phyloP scores from a whole-genome alignment of 495 filamentous ascomycete species.

The Aspergillus nanangensis region DNA sequence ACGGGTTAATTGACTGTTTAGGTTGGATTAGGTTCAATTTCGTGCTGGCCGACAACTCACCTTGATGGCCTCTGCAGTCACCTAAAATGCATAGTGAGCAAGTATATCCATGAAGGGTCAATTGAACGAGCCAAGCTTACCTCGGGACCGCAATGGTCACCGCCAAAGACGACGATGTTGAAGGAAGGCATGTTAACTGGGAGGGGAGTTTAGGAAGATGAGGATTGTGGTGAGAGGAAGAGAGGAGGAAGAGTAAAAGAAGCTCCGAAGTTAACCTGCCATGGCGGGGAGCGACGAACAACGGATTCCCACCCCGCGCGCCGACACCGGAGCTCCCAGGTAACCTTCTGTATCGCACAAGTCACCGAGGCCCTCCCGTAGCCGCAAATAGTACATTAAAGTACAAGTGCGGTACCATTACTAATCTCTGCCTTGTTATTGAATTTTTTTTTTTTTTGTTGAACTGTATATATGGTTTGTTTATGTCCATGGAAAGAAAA shows the following conservation, averaged over 20 bases:
- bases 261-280: conserved; percentile 5
- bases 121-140: conserved; percentile 39
- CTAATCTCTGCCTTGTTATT: too few species aligned
- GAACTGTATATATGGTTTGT: neutral
- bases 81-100: conserved; percentile 23
- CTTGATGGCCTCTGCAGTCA: conserved; percentile 78
- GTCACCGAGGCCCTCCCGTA: too few species aligned
- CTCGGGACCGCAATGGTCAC: conserved; percentile 95
- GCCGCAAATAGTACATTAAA: neutral
- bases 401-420: too few species aligned
- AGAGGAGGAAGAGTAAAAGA: conserved; percentile 10
- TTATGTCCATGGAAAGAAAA: conserved; percentile 10
- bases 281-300: conserved; percentile 17
- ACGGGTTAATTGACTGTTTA: neutral
- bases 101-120: conserved; percentile 5
- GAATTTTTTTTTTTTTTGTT: too few species aligned
- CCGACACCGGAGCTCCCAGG: conserved; percentile 22
- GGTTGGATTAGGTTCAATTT: too few species aligned
- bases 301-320: conserved; percentile 16
- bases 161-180: conserved; percentile 68
- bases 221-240: conserved; percentile 13
- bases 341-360: neutral
- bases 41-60: conserved; percentile 35
- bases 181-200: conserved; percentile 47
- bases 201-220: conserved; percentile 2